Percentiles rank a stretch among this genome's conserved stretches.
These are phyloP conservation scores for Coniferiporia sulphurascens DNA, from an alignment of 1,284 basidiomycete genomes.

Conservation along the genomic window DNA sequence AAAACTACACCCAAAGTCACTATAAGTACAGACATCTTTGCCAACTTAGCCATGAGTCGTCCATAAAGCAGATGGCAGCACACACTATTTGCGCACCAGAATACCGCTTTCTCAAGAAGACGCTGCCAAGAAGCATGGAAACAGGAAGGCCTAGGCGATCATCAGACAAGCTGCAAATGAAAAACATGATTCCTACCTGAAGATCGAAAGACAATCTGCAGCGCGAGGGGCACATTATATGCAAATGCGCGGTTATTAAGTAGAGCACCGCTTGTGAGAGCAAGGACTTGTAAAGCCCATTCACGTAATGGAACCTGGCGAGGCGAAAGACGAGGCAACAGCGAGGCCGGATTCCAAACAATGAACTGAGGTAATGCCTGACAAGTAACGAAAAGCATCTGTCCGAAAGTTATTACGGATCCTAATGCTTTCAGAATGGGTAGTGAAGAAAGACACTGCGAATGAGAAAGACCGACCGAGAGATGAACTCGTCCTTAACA, in stretches of 20 bases:
- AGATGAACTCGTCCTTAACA: conserved; percentile 63
- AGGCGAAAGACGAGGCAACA: conserved; percentile 50
- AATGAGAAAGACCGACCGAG: conserved; percentile 46
- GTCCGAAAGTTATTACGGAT: conserved; percentile 80
- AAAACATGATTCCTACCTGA: conserved; percentile 51
- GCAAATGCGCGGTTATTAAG: conserved; percentile 87
- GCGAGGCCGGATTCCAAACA: conserved; percentile 25
- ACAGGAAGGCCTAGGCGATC: conserved; percentile 49
- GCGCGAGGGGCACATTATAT: conserved; percentile 72
- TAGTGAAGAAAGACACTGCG: neutral
- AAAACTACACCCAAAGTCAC: conserved; percentile 75
- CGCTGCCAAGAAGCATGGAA: conserved; percentile 61
- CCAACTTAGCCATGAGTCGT: conserved; percentile 1
- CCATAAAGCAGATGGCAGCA: neutral
- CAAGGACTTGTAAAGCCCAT: conserved; percentile 75
- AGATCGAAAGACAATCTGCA: conserved; percentile 87
- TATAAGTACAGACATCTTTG: conserved; percentile 59
- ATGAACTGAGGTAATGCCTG: conserved; percentile 57
- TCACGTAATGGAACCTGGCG: conserved; percentile 66
- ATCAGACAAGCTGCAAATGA: neutral
- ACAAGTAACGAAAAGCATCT: conserved; percentile 74
- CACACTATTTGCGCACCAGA: conserved; percentile 58
- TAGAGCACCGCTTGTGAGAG: conserved; percentile 66
- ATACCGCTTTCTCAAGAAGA: conserved; percentile 58
- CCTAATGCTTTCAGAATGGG: conserved; percentile 38